A percentile compares a stretch with the other conserved stretches of the same genome.
Conservation (phyloP, 2,329 filamentous ascomycete species). For the Trichoderma koningiopsis region DNA sequence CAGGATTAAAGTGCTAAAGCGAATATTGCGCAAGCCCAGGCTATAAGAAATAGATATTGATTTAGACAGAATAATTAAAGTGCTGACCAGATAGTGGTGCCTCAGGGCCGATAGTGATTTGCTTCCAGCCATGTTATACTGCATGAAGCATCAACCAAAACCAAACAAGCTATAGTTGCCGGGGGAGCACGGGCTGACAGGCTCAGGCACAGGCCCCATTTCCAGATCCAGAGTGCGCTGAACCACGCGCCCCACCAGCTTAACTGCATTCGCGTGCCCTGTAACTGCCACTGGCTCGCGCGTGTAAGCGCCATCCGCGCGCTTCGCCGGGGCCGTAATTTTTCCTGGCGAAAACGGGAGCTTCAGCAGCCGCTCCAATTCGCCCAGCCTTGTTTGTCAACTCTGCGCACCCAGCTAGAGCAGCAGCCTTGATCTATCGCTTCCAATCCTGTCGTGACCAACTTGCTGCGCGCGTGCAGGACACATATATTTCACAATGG, state of each 20-base stretch:
- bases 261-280: background rate
- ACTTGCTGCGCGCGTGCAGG: constrained; percentile 12
- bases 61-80: background rate
- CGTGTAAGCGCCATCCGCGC: constrained; percentile 24
- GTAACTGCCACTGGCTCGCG: background rate
- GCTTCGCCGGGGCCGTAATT: constrained; percentile 19
- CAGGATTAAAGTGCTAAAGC: background rate
- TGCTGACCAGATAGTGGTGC: background rate
- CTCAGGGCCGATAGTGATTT: background rate
- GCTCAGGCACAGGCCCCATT: background rate
- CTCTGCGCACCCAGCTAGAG: background rate
- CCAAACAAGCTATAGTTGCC: background rate
- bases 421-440: constrained; percentile 1
- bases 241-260: background rate
- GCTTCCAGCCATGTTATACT: background rate
- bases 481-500: constrained; percentile 45
- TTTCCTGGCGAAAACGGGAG: constrained; percentile 11
- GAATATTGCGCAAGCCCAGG: background rate
- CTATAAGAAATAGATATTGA: background rate
- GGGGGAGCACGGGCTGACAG: background rate
- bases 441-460: constrained; percentile 12
- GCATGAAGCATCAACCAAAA: background rate
- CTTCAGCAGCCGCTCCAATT: constrained; percentile 7
- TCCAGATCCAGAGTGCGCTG: background rate
- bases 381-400: constrained; percentile 13